A percentile compares a stretch with the other conserved stretches of the same genome.
Evolutionary conservation across 108 stramenopile genomes (phyloP).

Genomic region (Stephanodiscus minutulus): DNA sequence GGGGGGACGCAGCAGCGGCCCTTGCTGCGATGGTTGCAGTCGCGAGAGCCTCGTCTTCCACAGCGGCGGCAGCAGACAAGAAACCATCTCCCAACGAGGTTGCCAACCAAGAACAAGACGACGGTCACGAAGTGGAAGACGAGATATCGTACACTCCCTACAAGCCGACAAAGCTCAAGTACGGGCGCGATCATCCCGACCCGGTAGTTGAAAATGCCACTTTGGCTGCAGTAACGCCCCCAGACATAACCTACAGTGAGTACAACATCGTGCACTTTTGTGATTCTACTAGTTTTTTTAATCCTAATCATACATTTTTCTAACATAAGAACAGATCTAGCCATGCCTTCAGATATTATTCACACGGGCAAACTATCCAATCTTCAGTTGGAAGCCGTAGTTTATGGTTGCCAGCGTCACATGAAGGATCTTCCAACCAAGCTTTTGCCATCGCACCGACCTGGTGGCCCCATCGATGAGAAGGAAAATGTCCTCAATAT

Average conservation of each 20-base stretch:
- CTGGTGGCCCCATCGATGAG: not conserved
- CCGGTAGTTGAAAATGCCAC: constrained; percentile 41
- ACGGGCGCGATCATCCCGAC: constrained; percentile 34
- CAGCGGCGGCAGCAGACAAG: not conserved
- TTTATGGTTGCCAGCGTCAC: constrained; percentile 44
- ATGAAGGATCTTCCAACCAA: constrained; percentile 20
- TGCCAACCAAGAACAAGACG: constrained; percentile 10
- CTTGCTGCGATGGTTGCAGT: not conserved
- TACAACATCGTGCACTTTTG: not conserved
- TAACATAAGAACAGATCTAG: constrained; percentile 1
- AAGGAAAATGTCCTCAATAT: not conserved
- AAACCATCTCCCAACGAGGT: not conserved
- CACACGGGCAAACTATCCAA: constrained; percentile 26
- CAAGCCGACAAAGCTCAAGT: constrained; percentile 20
- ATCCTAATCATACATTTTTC: too few relatives aligned
- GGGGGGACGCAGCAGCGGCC: not conserved
- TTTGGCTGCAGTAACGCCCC: constrained; percentile 33
- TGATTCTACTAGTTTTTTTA: not conserved
- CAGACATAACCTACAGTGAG: constrained; percentile 35
- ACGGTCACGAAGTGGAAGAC: constrained; percentile 25
- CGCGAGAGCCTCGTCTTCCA: not conserved
- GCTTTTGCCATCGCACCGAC: not conserved
- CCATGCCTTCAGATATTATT: constrained; percentile 39
- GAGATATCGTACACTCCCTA: constrained; percentile 40
- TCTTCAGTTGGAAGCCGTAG: constrained; percentile 46